Evolutionary conservation across 2,329 filamentous ascomycete species (phyloP).

Genomic region (Claviceps sp.): DNA sequence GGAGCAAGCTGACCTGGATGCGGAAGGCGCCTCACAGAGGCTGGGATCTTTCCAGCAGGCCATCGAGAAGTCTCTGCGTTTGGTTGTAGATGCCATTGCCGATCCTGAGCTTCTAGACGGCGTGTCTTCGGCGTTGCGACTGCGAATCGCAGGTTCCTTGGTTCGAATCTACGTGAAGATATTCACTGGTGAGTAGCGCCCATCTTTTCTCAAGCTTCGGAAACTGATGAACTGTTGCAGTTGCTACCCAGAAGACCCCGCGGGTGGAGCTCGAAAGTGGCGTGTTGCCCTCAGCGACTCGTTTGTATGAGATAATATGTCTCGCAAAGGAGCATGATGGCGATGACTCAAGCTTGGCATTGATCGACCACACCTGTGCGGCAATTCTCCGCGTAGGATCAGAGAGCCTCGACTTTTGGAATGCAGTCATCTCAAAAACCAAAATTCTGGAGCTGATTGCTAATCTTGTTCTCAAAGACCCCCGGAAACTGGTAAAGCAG

Average conservation of each 20-base stretch:
- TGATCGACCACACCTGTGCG: slow-evolving; percentile 15
- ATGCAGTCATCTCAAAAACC: slow-evolving; percentile 10
- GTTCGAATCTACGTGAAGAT: slow-evolving; percentile 17
- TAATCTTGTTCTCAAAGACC: slow-evolving; percentile 16
- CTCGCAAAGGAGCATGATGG: slow-evolving; percentile 9
- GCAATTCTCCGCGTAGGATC: slow-evolving; percentile 18
- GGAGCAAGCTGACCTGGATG: slow-evolving; percentile 14
- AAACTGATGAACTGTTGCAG: background rate
- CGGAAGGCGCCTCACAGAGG: background rate
- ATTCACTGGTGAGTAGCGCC: slow-evolving; percentile 11
- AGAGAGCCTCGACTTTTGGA: slow-evolving; percentile 17
- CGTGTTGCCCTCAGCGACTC: slow-evolving; percentile 4
- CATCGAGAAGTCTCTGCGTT: slow-evolving; percentile 30
- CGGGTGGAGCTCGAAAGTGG: slow-evolving; percentile 2
- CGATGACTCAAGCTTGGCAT: slow-evolving; percentile 13
- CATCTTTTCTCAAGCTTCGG: background rate
- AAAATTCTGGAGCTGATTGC: slow-evolving; percentile 12
- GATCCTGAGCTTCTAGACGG: slow-evolving; percentile 38
- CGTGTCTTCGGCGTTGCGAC: slow-evolving; percentile 11
- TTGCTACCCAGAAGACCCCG: background rate
- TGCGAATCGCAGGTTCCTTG: slow-evolving; percentile 16
- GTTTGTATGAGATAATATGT: slow-evolving; percentile 15
- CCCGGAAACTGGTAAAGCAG: slow-evolving; percentile 14
- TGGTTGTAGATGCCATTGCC: slow-evolving; percentile 48
- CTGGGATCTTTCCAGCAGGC: slow-evolving; percentile 9